Base-by-base conservation (phyloP, 1,284 basidiomycete genomes). In the Trametes hirsuta region DNA sequence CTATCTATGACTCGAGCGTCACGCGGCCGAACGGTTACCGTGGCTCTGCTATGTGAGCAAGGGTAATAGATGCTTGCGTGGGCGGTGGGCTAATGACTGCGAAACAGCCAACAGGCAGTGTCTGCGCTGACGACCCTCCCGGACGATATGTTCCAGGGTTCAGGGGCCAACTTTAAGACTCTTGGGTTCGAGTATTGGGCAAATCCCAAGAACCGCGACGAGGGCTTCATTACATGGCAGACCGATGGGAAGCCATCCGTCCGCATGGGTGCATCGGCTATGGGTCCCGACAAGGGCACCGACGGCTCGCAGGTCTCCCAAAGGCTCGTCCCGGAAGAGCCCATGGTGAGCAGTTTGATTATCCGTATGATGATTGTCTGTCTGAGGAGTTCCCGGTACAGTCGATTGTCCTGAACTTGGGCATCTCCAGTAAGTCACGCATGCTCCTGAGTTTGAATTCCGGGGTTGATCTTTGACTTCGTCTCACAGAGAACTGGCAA, bases 131-230 rank as follows among this genome's bases (percentile, higher is more conserved):
- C 81, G 30, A 64, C 74, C 34, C 71, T 84, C 0, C 83, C 84
- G 1, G 72, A 75, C 22, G 77, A 83, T 50, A 81, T 83, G 72
- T 87, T 85, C 72, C 80, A 85, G 64, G 84, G 83, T 5, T 78
- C 79, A 0, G 83, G 83, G 3, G 69, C 70, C 50, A 67, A 72
- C 42, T 84, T 80, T 65, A 77, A 74, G 56, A 57, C 55, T 37
- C 42, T 74, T 80, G 87, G 87, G 18, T 86, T 91, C 65, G 90
- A 93, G 72, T 91, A 88, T 66, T 86, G 79, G 75, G 77, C 83
- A 8, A 81, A 91, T 69, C 82, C 83, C 1, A 73, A 77, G 2
- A 77, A 85, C 59, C 79, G 79, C 0, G 65, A 71, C 2, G 80
- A 82, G 15, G 87, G 87, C 0, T 88, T 80, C 69, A 83, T 91